Base-by-base conservation (phyloP, 345 rosid genomes). In the Aquilaria yunnanensis region DNA sequence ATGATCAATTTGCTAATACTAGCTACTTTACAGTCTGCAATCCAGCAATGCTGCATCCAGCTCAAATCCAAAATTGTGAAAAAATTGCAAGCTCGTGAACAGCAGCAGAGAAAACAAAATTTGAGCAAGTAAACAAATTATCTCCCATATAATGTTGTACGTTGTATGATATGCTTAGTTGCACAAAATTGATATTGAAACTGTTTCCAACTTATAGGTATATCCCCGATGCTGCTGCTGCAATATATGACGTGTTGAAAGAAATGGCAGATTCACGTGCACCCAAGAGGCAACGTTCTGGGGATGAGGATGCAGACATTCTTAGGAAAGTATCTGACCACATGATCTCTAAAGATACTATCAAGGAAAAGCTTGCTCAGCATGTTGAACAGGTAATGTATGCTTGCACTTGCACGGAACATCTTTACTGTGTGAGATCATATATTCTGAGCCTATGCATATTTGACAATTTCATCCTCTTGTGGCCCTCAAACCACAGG, bases 1-100 rank as follows among this genome's bases (percentile, higher is more conserved):
- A 12, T 51, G 48, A 45, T 10, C 30, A 66, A 13, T 62, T 47
- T 72, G 56, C 79, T 78, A 30, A 71, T 57, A 34, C 6, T 67
- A 7, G 57, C 43, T 4, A 41, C 65, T 69, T n/a, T 74, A 23
- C 81, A 93, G 99, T 79, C 81, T 69, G 99, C 96, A 55, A 74
- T 90, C 68, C 89, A 90, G 75, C 97, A 93, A 69, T 93, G 98
- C 76, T 93, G 98, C 84, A 80, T 77, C 80, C 98, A 90, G 80
- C 88, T 93, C 34, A 90, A 90, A 77, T 78, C 84, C 56, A 93
- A 93, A 78, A 90, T 93, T 71, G 72, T 86, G 54, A 86, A 79
- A 82, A 90, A 77, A 76, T 65, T 86, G 65, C 98, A 88, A 72
- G 95, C 92, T 2, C 92, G 95, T 50, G 97, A 93, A 67, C 97